These are phyloP conservation scores for Xerocomus cyaneibrunnescens DNA, from an alignment of 1,284 basidiomycete genomes.

Conservation along the genomic window DNA sequence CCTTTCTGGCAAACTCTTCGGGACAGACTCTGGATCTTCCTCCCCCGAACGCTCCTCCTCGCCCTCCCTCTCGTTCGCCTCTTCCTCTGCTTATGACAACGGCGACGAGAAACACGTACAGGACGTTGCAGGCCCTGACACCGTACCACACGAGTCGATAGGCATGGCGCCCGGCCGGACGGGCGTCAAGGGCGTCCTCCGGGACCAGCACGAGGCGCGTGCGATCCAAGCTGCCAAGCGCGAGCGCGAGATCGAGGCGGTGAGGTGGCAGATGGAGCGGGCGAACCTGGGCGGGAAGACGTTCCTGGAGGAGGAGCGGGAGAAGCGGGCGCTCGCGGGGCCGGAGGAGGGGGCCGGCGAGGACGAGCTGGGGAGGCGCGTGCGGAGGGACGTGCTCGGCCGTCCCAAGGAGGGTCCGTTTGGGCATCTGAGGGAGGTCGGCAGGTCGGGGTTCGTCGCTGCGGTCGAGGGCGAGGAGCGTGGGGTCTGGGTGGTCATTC, in stretches of 20 bases:
- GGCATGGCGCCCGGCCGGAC: constrained; percentile 84
- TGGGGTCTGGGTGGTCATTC: constrained; percentile 75
- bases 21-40: constrained; percentile 40
- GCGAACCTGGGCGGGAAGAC: constrained; percentile 63
- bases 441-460: constrained; percentile 66
- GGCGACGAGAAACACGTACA: constrained; percentile 31
- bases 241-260: constrained; percentile 47
- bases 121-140: constrained; percentile 17
- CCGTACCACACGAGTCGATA: constrained; percentile 49
- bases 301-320: constrained; percentile 68
- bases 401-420: constrained; percentile 56
- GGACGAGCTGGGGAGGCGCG: constrained; percentile 7
- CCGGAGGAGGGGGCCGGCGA: constrained; percentile 24
- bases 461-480: constrained; percentile 75
- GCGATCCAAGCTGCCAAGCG: constrained; percentile 49
- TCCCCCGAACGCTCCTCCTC: constrained; percentile 54
- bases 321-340: constrained; percentile 43
- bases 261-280: constrained; percentile 59
- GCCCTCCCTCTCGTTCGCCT: constrained; percentile 41
- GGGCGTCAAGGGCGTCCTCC: constrained; percentile 81
- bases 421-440: constrained; percentile 82
- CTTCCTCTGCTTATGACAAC: constrained; percentile 37
- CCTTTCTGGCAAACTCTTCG: constrained; percentile 76
- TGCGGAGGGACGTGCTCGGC: constrained; percentile 44
- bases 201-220: constrained; percentile 71